phyloP scores from a whole-genome alignment of 352 stramenopile species.

The Aphanomyces stellatus region DNA sequence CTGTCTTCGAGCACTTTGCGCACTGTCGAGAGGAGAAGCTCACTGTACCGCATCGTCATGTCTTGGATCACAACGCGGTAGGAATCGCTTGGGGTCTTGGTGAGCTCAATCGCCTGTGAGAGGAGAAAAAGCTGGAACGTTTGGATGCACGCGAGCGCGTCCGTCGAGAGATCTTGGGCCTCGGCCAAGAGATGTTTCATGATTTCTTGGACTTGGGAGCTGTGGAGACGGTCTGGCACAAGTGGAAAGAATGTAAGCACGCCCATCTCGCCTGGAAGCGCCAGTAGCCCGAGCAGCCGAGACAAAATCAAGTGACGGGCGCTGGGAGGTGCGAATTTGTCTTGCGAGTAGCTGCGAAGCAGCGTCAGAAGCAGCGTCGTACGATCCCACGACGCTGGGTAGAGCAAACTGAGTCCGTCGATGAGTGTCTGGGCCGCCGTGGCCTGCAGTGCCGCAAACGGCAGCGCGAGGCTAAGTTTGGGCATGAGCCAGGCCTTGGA shows the following conservation, averaged over 20 bases:
- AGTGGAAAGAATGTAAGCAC: constrained; percentile 64
- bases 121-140: constrained; percentile 72
- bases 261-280: constrained; percentile 45
- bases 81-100: constrained; percentile 26
- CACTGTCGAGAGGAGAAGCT: constrained; percentile 49
- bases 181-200: background rate
- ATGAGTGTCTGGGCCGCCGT: constrained; percentile 61
- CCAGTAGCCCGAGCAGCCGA: constrained; percentile 45
- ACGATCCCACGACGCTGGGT: constrained; percentile 50
- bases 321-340: constrained; percentile 26
- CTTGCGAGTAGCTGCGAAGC: constrained; percentile 34
- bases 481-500: constrained; percentile 24
- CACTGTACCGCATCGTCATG: constrained; percentile 50
- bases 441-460: constrained; percentile 30
- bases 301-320: constrained; percentile 45
- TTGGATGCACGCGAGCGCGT: constrained; percentile 44
- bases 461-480: background rate
- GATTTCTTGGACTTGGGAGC: constrained; percentile 10
- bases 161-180: background rate
- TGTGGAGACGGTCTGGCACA: constrained; percentile 10
- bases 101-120: constrained; percentile 60
- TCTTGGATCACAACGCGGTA: constrained; percentile 58
- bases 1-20: constrained; percentile 36
- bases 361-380: constrained; percentile 56
- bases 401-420: constrained; percentile 49